Percentiles rank a stretch among this genome's conserved stretches.
These are phyloP conservation scores for Metschnikowia santaceciliae DNA, from an alignment of 805 yeast genomes.

Conservation along the genomic window DNA sequence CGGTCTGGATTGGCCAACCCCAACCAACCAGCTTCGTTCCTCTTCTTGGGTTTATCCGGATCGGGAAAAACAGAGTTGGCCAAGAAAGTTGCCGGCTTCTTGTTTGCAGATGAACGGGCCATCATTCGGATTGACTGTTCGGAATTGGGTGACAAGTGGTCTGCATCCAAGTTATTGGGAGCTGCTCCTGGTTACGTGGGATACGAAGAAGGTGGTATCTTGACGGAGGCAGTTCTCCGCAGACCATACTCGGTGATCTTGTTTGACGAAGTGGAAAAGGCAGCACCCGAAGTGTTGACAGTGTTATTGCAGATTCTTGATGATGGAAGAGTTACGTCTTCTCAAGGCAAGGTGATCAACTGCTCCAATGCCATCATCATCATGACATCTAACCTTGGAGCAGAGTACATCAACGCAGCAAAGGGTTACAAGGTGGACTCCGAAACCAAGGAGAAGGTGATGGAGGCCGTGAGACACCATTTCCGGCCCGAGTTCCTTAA, in stretches of 20 bases:
- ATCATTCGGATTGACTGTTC: slow-evolving; percentile 98
- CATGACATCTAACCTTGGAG: slow-evolving; percentile 97
- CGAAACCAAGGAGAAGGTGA: slow-evolving; percentile 70
- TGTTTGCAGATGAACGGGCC: slow-evolving; percentile 93
- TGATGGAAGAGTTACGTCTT: slow-evolving; percentile 93
- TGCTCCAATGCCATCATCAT: slow-evolving; percentile 90
- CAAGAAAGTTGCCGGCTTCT: slow-evolving; percentile 91
- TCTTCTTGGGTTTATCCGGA: slow-evolving; percentile 93
- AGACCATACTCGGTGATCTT: slow-evolving; percentile 94
- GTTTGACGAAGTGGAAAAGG: slow-evolving; percentile 97
- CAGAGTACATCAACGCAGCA: slow-evolving; percentile 72
- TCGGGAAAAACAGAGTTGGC: slow-evolving; percentile 98
- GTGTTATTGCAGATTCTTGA: slow-evolving; percentile 88
- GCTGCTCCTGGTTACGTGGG: slow-evolving; percentile 96
- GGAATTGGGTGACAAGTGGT: slow-evolving; percentile 91
- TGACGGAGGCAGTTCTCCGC: slow-evolving; percentile 87
- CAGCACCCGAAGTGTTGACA: slow-evolving; percentile 96
- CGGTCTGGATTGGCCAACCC: slow-evolving; percentile 97
- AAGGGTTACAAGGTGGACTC: slow-evolving; percentile 63
- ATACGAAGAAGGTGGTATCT: slow-evolving; percentile 94
- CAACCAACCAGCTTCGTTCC: slow-evolving; percentile 91
- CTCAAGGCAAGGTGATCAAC: slow-evolving; percentile 90
- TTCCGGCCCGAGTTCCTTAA: slow-evolving; percentile 97
- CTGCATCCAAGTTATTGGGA: slow-evolving; percentile 91
- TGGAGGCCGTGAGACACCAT: slow-evolving; percentile 79